Percentiles rank a stretch among this genome's conserved stretches.
phyloP scores from a whole-genome alignment of 2,329 filamentous ascomycete genomes.

The Gnomoniopsis smithogilvyi region DNA sequence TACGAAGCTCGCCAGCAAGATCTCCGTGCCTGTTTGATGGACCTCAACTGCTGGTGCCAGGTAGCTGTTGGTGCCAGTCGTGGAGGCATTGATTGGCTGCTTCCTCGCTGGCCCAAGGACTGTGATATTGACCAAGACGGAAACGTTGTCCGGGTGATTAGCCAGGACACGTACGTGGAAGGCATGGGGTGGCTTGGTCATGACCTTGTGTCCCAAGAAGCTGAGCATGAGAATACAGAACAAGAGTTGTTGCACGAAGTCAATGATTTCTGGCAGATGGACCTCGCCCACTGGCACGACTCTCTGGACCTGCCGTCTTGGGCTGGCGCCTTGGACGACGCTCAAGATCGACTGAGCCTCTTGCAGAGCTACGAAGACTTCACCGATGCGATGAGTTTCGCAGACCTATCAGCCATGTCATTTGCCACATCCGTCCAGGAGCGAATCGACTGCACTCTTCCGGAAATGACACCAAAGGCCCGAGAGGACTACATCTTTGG shows the following conservation, averaged over 20 bases:
- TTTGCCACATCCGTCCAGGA: slow-evolving; percentile 44
- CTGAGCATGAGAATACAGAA: slow-evolving; percentile 42
- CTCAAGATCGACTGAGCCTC: slow-evolving; percentile 27
- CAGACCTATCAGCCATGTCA: slow-evolving; percentile 55
- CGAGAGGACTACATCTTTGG: slow-evolving; percentile 51
- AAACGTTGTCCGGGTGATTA: slow-evolving; percentile 72
- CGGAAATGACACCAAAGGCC: slow-evolving; percentile 45
- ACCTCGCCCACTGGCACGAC: slow-evolving; percentile 55
- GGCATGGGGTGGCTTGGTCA: slow-evolving; percentile 77
- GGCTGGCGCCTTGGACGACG: slow-evolving; percentile 26
- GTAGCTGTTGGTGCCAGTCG: slow-evolving; percentile 88
- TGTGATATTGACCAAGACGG: slow-evolving; percentile 66
- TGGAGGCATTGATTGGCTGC: slow-evolving; percentile 87
- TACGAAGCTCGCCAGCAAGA: slow-evolving; percentile 70
- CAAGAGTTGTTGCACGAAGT: slow-evolving; percentile 62
- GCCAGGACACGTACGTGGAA: slow-evolving; percentile 70
- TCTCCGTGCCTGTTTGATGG: slow-evolving; percentile 74
- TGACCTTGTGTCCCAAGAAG: slow-evolving; percentile 44
- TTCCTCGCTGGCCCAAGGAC: slow-evolving; percentile 71
- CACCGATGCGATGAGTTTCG: slow-evolving; percentile 59
- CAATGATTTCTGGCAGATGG: slow-evolving; percentile 66
- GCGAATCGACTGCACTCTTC: slow-evolving; percentile 60
- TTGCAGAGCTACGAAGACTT: slow-evolving; percentile 53
- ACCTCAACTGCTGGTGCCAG: slow-evolving; percentile 96
- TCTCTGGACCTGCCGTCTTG: slow-evolving; percentile 37